Conservation (phyloP, 352 stramenopile species). For the Phytophthora chlamydospora region DNA sequence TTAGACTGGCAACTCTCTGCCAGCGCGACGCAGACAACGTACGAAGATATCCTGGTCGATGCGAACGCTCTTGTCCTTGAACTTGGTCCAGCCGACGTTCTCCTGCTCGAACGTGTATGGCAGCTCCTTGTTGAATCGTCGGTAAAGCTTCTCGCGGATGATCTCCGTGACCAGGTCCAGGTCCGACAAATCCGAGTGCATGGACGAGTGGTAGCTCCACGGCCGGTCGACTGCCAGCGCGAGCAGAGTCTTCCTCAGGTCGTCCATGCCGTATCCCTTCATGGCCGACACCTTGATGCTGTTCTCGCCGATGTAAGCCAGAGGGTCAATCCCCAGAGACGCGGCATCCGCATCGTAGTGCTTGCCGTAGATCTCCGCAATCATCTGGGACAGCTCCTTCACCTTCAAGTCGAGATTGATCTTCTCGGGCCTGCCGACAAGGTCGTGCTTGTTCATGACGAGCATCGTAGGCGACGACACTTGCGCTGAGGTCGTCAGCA, state of each 20-base stretch:
- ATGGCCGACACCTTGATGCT: conserved; percentile 79
- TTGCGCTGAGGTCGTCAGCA: conserved; percentile 78
- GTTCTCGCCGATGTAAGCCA: conserved; percentile 77
- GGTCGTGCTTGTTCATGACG: conserved; percentile 88
- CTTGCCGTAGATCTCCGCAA: conserved; percentile 75
- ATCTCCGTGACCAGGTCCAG: conserved; percentile 87
- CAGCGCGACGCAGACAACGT: conserved; percentile 31
- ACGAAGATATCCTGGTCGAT: conserved; percentile 91
- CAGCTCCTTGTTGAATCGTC: conserved; percentile 89
- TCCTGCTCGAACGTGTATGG: conserved; percentile 86
- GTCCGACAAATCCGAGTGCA: conserved; percentile 85
- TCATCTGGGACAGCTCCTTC: conserved; percentile 82
- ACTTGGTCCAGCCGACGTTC: conserved; percentile 87
- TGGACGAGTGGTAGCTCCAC: conserved; percentile 88
- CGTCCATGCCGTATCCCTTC: conserved; percentile 72
- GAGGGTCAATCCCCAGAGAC: conserved; percentile 63
- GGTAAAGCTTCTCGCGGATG: conserved; percentile 88
- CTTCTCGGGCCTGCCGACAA: conserved; percentile 61
- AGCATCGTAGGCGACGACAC: conserved; percentile 82
- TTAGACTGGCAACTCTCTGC: background rate
- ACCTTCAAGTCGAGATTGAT: conserved; percentile 69
- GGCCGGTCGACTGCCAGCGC: conserved; percentile 70
- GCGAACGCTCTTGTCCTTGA: conserved; percentile 84
- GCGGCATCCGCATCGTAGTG: conserved; percentile 66
- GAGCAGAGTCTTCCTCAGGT: conserved; percentile 70